Percentiles rank a stretch among this genome's conserved stretches.
Evolutionary conservation across 2,329 filamentous ascomycete genomes (phyloP).

Genomic region (Sphaceloma murrayae): DNA sequence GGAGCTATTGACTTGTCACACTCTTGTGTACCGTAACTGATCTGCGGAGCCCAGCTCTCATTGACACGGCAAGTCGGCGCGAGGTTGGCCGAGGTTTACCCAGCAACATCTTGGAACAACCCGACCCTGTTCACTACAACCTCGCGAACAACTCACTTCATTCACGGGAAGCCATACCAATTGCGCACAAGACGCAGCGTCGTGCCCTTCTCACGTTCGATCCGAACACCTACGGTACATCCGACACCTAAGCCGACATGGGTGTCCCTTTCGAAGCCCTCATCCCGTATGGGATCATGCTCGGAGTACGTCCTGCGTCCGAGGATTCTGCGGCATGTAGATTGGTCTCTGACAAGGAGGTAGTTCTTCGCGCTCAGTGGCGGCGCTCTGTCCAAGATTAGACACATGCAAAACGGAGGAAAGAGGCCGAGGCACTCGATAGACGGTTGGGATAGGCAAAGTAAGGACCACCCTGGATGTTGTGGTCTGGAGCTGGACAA

Average conservation of each 20-base stretch:
- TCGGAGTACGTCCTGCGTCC: conserved; percentile 42
- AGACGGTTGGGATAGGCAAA: conserved; percentile 56
- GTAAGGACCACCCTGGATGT: too few relatives aligned
- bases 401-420: conserved; percentile 52
- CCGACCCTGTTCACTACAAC: too few relatives aligned
- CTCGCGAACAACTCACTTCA: too few relatives aligned
- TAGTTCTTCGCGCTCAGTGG: conserved; percentile 55
- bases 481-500: too few relatives aligned
- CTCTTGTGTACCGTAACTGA: not conserved
- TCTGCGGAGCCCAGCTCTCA: not conserved
- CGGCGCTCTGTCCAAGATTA: conserved; percentile 47
- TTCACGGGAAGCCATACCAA: too few relatives aligned
- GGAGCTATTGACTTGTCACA: conserved; percentile 9
- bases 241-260: conserved; percentile 38
- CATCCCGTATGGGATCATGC: conserved; percentile 54
- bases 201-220: too few relatives aligned
- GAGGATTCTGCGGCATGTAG: too few relatives aligned
- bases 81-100: conserved; percentile 11
- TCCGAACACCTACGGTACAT: too few relatives aligned
- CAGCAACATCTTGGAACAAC: not conserved
- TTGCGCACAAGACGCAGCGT: not conserved
- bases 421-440: conserved; percentile 51
- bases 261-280: conserved; percentile 58
- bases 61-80: conserved; percentile 3
- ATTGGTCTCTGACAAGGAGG: too few relatives aligned